These are phyloP conservation scores for Dactylellina sp. DNA, from an alignment of 2,329 filamentous ascomycete genomes.

Conservation along the genomic window DNA sequence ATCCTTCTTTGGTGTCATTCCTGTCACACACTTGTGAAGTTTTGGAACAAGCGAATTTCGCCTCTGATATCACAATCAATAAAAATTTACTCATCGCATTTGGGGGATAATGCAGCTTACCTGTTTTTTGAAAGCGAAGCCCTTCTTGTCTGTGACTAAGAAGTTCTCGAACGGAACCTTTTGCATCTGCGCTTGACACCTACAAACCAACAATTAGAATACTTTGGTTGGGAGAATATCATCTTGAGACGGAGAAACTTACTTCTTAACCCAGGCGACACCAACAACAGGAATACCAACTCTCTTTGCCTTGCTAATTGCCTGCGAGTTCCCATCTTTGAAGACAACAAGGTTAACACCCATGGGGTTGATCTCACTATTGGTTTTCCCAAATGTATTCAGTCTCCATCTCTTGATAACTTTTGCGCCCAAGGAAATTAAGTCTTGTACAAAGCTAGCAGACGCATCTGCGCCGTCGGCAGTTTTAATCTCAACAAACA, in stretches of 20 bases:
- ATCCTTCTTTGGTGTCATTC: conserved; percentile 13
- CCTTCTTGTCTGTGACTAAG: conserved; percentile 18
- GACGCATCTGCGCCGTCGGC: conserved; percentile 42
- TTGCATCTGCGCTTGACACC: conserved; percentile 8
- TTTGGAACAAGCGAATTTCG: conserved; percentile 42
- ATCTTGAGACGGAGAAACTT: not conserved
- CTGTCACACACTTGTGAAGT: conserved; percentile 41
- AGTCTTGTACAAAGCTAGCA: conserved; percentile 28
- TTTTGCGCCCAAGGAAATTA: conserved; percentile 34
- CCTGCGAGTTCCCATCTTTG: conserved; percentile 32
- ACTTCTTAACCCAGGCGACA: conserved; percentile 48
- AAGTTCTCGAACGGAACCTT: conserved; percentile 34
- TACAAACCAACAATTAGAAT: conserved; percentile 5
- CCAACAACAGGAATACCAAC: conserved; percentile 39
- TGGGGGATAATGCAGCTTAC: not conserved
- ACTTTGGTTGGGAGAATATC: not conserved
- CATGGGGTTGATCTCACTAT: conserved; percentile 31
- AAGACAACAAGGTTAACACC: conserved; percentile 47
- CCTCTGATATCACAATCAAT: conserved; percentile 2
- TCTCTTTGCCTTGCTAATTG: conserved; percentile 37
- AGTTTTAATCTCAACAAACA: conserved; percentile 47
- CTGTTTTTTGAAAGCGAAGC: conserved; percentile 30
- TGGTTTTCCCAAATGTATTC: conserved; percentile 25
- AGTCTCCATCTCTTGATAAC: conserved; percentile 40
- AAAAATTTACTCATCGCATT: not conserved